Evolutionary conservation across 495 filamentous ascomycete genomes (phyloP).

Genomic region (Penicillium mononematosum): DNA sequence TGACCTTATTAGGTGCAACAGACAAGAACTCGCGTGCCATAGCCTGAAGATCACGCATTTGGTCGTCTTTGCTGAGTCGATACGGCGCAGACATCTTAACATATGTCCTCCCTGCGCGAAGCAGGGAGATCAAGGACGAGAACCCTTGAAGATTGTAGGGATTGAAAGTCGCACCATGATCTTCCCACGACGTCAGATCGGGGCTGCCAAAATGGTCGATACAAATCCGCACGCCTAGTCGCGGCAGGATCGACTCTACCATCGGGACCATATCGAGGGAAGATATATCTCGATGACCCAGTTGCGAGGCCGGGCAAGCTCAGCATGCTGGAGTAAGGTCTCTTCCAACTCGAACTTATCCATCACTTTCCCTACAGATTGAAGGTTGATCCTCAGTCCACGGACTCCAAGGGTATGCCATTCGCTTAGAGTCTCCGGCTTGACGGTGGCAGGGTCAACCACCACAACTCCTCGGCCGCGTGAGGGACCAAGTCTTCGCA

Average conservation of each 20-base stretch:
- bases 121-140: constrained; percentile 39
- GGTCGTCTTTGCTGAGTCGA: constrained; percentile 40
- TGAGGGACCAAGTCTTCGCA: constrained; percentile 38
- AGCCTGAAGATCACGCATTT: constrained; percentile 38
- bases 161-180: constrained; percentile 23
- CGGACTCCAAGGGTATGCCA: constrained; percentile 53
- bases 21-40: constrained; percentile 40
- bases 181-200: constrained; percentile 21
- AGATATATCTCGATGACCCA: constrained; percentile 54
- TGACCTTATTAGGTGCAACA: constrained; percentile 36
- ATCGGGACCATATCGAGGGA: constrained; percentile 40
- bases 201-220: constrained; percentile 54
- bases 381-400: constrained; percentile 52
- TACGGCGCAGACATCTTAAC: constrained; percentile 54
- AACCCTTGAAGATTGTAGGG: constrained; percentile 47
- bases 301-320: constrained; percentile 40
- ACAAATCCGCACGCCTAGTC: constrained; percentile 45
- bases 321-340: constrained; percentile 42
- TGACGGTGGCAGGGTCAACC: constrained; percentile 43
- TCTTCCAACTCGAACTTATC: constrained; percentile 33
- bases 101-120: constrained; percentile 40
- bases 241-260: constrained; percentile 42
- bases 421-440: constrained; percentile 33
- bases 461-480: constrained; percentile 51
- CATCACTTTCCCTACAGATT: constrained; percentile 43